These are phyloP conservation scores for Guillardia theta DNA, from an alignment of 78 protist genomes.

Conservation along the genomic window DNA sequence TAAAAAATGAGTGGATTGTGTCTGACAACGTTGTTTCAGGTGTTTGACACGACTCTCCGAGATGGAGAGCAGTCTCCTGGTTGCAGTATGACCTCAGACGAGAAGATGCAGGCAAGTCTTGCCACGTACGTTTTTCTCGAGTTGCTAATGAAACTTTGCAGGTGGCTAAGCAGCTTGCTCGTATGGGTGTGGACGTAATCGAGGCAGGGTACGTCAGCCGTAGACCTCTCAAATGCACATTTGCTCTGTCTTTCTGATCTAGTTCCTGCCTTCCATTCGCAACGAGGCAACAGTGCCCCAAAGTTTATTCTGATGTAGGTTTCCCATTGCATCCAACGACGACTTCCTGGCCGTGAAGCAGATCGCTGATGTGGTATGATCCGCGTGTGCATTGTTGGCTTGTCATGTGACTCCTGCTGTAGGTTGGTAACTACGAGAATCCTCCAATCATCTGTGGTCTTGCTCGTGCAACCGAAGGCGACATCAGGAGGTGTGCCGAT, in stretches of 20 bases:
- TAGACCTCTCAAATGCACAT: not conserved
- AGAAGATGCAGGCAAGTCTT: constrained; percentile 26
- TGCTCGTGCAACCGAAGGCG: constrained; percentile 55
- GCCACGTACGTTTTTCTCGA: not conserved
- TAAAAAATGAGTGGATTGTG: no score
- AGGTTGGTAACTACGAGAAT: constrained; percentile 47
- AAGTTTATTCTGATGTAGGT: no score
- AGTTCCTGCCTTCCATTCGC: not conserved
- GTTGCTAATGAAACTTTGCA: not conserved
- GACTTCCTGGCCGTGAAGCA: constrained; percentile 54
- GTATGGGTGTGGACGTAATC: constrained; percentile 61
- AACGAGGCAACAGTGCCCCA: no score
- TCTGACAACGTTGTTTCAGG: no score
- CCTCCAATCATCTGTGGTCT: constrained; percentile 64
- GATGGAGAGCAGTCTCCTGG: constrained; percentile 58
- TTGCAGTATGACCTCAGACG: constrained; percentile 48
- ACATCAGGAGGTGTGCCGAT: constrained; percentile 51
- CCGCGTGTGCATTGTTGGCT: no score
- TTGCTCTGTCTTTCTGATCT: not conserved
- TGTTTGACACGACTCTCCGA: not conserved
- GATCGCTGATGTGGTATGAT: constrained; percentile 48
- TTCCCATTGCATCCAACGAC: constrained; percentile 68
- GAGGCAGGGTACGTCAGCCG: constrained; percentile 59
- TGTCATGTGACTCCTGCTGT: not conserved
- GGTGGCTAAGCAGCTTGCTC: constrained; percentile 49